phyloP scores from a whole-genome alignment of 768 basidiomycete species.

The Hydnomerulius pinastri region DNA sequence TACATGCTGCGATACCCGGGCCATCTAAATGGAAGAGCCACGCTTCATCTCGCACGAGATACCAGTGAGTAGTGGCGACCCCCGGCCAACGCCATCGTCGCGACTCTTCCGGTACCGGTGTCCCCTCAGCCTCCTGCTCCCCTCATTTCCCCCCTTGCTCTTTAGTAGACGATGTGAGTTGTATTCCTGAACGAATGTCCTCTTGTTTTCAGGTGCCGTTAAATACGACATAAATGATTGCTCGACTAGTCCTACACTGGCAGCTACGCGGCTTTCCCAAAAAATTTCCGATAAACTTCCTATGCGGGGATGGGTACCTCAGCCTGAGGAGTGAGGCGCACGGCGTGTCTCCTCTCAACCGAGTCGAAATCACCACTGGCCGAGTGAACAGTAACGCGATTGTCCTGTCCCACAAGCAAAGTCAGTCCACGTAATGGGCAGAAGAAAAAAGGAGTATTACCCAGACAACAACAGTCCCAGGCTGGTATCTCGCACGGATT shows the following conservation, averaged over 20 bases:
- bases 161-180: no score
- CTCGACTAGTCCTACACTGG: no score
- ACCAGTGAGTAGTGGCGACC: no score
- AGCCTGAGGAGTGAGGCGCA: slow-evolving; percentile 50
- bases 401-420: slow-evolving; percentile 35
- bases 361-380: slow-evolving; percentile 42
- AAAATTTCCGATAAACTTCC: background rate
- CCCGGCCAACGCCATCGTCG: no score
- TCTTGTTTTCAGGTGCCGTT: no score
- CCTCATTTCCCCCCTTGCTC: no score
- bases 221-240: background rate
- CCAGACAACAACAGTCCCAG: slow-evolving; percentile 61
- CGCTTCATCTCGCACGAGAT: no score
- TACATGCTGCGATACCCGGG: no score
- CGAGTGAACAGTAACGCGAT: slow-evolving; percentile 50
- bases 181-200: no score
- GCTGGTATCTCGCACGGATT: slow-evolving; percentile 49
- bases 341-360: slow-evolving; percentile 44
- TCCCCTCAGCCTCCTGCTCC: no score
- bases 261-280: background rate
- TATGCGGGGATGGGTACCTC: slow-evolving; percentile 44
- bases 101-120: no score
- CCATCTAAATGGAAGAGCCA: no score
- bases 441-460: slow-evolving; percentile 27
- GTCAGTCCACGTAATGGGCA: background rate